A percentile compares a stretch with the other conserved stretches of the same genome.
Conservation (phyloP, 495 filamentous ascomycete species). For the Ascobolus immersus region DNA sequence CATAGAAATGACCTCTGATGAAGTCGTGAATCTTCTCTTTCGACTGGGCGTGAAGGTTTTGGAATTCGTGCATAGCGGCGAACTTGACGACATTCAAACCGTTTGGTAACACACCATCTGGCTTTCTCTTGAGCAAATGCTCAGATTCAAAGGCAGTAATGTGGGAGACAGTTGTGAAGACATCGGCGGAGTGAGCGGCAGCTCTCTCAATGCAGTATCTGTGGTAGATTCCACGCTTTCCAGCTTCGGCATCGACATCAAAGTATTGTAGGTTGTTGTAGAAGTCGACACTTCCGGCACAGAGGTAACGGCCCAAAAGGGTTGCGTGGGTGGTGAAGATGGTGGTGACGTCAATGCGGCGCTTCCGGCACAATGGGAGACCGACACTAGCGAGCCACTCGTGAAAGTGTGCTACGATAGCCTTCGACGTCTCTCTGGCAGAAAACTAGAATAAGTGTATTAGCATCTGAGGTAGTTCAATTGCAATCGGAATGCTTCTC, state of each 20-base stretch:
- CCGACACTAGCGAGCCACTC: slow-evolving; percentile 98
- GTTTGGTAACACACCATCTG: slow-evolving; percentile 86
- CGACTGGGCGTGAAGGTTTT: slow-evolving; percentile 84
- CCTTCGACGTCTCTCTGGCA: slow-evolving; percentile 64
- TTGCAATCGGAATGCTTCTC: background rate
- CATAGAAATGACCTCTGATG: slow-evolving; percentile 93
- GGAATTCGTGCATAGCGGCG: slow-evolving; percentile 94
- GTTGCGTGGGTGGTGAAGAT: slow-evolving; percentile 98
- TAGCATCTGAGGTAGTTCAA: background rate
- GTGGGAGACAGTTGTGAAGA: slow-evolving; percentile 95
- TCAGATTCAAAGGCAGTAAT: slow-evolving; percentile 97
- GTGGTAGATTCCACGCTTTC: slow-evolving; percentile 96
- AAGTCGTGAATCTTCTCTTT: slow-evolving; percentile 98
- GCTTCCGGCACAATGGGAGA: slow-evolving; percentile 69
- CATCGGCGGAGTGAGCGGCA: slow-evolving; percentile 70
- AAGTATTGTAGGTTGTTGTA: slow-evolving; percentile 98
- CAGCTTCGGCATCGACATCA: slow-evolving; percentile 87
- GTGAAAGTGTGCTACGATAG: slow-evolving; percentile 93
- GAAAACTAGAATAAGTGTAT: slow-evolving; percentile 40
- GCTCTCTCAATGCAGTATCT: slow-evolving; percentile 93
- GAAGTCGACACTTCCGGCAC: slow-evolving; percentile 91
- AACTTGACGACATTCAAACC: slow-evolving; percentile 98
- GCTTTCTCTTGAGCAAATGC: slow-evolving; percentile 90
- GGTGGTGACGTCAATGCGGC: slow-evolving; percentile 86
- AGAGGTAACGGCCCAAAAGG: slow-evolving; percentile 79